A percentile compares a stretch with the other conserved stretches of the same genome.
These are phyloP conservation scores for Didymella sp. DNA, from an alignment of 2,329 filamentous ascomycete genomes.

Conservation along the genomic window DNA sequence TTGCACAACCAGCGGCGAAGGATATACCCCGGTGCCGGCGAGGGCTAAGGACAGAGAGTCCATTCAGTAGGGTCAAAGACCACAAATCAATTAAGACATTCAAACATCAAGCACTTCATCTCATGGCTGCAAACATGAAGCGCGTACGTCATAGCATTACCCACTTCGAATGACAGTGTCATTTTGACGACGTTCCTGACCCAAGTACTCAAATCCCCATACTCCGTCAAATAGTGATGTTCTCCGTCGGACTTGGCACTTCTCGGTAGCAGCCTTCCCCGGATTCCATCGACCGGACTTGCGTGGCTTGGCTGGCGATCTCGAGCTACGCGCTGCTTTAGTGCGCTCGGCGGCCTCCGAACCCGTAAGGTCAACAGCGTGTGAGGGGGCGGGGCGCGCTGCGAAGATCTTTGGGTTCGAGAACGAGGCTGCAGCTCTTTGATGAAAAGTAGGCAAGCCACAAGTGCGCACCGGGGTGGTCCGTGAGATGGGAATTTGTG, in stretches of 20 bases:
- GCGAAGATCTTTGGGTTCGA: slow-evolving; percentile 11
- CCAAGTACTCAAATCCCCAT: neutral
- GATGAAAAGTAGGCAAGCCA: neutral
- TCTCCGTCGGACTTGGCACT: slow-evolving; percentile 19
- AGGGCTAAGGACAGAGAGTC: slow-evolving; percentile 34
- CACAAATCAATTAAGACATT: slow-evolving; percentile 12
- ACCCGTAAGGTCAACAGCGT: neutral
- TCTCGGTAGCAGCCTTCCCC: slow-evolving; percentile 9
- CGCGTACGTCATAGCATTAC: neutral
- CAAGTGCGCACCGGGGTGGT: neutral
- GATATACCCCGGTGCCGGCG: slow-evolving; percentile 46
- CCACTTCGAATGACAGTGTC: neutral
- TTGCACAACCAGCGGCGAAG: slow-evolving; percentile 44
- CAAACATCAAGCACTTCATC: slow-evolving; percentile 13
- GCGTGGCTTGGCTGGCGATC: slow-evolving; percentile 16
- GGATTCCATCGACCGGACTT: slow-evolving; percentile 18
- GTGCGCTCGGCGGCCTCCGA: slow-evolving; percentile 17
- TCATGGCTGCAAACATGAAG: neutral
- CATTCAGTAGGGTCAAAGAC: slow-evolving; percentile 15
- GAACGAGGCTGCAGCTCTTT: slow-evolving; percentile 11
- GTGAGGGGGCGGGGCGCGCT: neutral
- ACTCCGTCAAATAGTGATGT: slow-evolving; percentile 8
- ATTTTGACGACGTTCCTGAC: neutral
- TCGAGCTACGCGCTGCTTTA: slow-evolving; percentile 1
- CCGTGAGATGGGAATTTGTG: neutral